Conservation (phyloP, 148 eudicot species). For the Gaultheria prostrata region DNA sequence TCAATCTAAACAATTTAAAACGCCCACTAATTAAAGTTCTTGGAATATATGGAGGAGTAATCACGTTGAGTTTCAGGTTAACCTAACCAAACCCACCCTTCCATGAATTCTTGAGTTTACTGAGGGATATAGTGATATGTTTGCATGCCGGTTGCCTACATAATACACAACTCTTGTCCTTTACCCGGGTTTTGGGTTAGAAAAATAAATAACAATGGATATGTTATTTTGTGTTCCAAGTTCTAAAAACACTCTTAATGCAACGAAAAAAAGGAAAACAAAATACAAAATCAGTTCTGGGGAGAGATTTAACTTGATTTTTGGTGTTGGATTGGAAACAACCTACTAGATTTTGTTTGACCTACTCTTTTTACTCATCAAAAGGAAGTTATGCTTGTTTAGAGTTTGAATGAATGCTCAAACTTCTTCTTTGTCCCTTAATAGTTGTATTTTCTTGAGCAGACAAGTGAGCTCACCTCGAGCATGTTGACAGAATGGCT, state of each 20-base stretch:
- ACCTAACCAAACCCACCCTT: neutral
- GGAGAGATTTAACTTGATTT: neutral
- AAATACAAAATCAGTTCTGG: neutral
- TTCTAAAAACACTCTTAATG: neutral
- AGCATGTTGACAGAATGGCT: neutral
- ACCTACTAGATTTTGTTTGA: neutral
- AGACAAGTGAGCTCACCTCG: neutral
- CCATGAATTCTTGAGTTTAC: neutral
- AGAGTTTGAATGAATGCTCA: neutral
- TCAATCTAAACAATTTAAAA: neutral
- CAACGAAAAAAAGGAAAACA: neutral
- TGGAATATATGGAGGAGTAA: neutral
- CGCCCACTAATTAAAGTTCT: neutral
- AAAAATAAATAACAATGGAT: neutral
- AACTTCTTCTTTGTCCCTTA: constrained; percentile 3
- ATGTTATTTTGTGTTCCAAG: neutral
- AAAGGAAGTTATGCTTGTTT: neutral
- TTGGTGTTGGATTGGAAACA: neutral
- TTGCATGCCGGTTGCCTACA: neutral
- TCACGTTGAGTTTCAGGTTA: neutral
- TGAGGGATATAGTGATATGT: neutral
- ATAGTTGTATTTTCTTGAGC: neutral
- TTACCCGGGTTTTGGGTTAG: neutral
- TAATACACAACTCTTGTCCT: neutral
- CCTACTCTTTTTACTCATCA: neutral